A percentile compares a stretch with the other conserved stretches of the same genome.
Conservation (phyloP, 345 rosid species). For the Pistacia vera region DNA sequence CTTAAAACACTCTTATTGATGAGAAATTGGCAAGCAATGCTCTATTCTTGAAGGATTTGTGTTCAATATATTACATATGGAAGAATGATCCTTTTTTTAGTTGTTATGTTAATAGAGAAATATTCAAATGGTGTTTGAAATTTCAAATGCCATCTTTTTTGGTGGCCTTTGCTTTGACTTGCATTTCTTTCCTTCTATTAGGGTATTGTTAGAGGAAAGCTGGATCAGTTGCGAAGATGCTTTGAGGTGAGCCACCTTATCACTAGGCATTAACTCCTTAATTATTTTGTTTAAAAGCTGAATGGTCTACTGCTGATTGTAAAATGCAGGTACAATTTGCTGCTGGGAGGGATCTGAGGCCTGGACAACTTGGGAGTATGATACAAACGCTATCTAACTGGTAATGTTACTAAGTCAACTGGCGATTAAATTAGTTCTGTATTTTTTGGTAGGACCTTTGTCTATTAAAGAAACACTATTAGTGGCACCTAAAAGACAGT, state of each 20-base stretch:
- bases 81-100: background rate
- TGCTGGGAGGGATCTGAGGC: slow-evolving; percentile 94
- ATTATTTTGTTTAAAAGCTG: background rate
- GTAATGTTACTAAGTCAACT: slow-evolving; percentile 41
- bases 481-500: background rate
- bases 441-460: background rate
- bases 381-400: slow-evolving; percentile 84
- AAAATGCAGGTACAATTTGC: slow-evolving; percentile 83
- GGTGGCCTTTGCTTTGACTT: background rate
- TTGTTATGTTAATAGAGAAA: background rate
- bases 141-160: background rate
- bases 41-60: background rate
- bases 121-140: slow-evolving; percentile 1
- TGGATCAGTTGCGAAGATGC: slow-evolving; percentile 91
- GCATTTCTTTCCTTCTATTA: slow-evolving; percentile 23
- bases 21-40: background rate
- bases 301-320: slow-evolving; percentile 9
- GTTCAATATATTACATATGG: background rate
- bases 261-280: background rate
- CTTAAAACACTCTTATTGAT: background rate
- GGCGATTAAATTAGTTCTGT: background rate
- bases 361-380: slow-evolving; percentile 88
- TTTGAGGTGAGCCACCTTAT: slow-evolving; percentile 61
- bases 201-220: slow-evolving; percentile 98
- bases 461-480: background rate